A percentile compares a stretch with the other conserved stretches of the same genome.
Conservation (phyloP, 176 grass and related monocot genomes). For the Carex cristatella region DNA sequence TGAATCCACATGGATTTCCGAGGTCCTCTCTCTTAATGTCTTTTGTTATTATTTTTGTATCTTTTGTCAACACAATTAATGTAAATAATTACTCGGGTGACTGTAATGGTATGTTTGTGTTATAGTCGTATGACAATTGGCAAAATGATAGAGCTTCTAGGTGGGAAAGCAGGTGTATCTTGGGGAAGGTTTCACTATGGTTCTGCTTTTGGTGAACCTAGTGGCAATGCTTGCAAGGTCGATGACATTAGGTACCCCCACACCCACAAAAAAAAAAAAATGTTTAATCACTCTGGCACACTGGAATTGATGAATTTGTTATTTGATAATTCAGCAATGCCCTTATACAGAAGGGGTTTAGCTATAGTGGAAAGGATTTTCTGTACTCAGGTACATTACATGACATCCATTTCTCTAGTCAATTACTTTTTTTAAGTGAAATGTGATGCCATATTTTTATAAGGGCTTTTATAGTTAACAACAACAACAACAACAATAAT, state of each 20-base stretch:
- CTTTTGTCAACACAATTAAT: background rate
- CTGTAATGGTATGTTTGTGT: constrained; percentile 5
- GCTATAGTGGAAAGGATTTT: constrained; percentile 93
- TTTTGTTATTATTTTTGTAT: constrained; percentile 15
- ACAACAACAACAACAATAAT: background rate
- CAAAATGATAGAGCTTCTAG: constrained; percentile 98
- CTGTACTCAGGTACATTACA: constrained; percentile 68
- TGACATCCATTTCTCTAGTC: background rate
- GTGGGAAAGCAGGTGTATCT: constrained; percentile 96
- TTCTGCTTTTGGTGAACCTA: constrained; percentile 88
- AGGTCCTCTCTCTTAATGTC: constrained; percentile 43
- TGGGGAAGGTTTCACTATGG: constrained; percentile 85
- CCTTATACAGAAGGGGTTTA: constrained; percentile 85
- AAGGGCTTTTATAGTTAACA: background rate
- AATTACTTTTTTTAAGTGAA: background rate
- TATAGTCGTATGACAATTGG: constrained; percentile 94
- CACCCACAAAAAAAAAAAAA: too few relatives aligned
- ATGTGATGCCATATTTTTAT: background rate
- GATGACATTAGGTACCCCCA: constrained; percentile 71
- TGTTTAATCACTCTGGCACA: background rate
- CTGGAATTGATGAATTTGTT: constrained; percentile 16
- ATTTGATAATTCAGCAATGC: constrained; percentile 48
- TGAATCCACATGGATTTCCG: constrained; percentile 98
- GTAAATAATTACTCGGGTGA: background rate
- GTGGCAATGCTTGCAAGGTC: constrained; percentile 81